Conservation (phyloP, 345 rosid genomes). For the Anacardium occidentale region DNA sequence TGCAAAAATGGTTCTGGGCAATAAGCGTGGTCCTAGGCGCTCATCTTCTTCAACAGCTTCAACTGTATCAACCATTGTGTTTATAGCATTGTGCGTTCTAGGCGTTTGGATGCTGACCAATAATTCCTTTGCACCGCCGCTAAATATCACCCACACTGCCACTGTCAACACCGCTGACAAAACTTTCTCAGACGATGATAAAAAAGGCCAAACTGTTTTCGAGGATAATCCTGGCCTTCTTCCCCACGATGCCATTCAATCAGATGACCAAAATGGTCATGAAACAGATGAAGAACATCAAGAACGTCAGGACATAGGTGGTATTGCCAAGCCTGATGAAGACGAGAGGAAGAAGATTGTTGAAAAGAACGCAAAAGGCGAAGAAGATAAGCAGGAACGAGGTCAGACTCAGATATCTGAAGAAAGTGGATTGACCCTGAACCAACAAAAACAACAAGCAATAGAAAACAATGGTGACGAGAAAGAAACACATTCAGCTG, state of each 20-base stretch:
- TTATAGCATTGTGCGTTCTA: constrained; percentile 59
- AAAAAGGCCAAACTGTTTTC: constrained; percentile 29
- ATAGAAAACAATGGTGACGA: constrained; percentile 26
- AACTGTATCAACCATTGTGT: constrained; percentile 59
- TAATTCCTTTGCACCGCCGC: constrained; percentile 47
- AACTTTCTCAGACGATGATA: constrained; percentile 14
- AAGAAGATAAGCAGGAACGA: constrained; percentile 38
- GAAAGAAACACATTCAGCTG: constrained; percentile 32
- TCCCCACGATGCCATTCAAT: constrained; percentile 76
- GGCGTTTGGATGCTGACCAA: constrained; percentile 84
- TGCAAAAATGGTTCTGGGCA: constrained; percentile 51
- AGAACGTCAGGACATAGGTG: not conserved
- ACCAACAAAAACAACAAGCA: constrained; percentile 32
- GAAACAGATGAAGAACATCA: constrained; percentile 3
- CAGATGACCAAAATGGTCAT: constrained; percentile 45
- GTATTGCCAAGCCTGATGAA: constrained; percentile 11
- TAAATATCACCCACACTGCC: constrained; percentile 34
- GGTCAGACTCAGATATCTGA: constrained; percentile 42
- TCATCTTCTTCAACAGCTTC: constrained; percentile 45
- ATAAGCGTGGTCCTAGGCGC: constrained; percentile 52
- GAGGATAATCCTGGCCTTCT: constrained; percentile 87
- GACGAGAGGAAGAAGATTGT: not conserved
- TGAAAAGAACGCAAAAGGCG: constrained; percentile 26
- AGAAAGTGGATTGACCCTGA: constrained; percentile 36
- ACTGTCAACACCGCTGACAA: not conserved